Conservation (phyloP, 352 stramenopile species). For the Globisporangium nagaii region DNA sequence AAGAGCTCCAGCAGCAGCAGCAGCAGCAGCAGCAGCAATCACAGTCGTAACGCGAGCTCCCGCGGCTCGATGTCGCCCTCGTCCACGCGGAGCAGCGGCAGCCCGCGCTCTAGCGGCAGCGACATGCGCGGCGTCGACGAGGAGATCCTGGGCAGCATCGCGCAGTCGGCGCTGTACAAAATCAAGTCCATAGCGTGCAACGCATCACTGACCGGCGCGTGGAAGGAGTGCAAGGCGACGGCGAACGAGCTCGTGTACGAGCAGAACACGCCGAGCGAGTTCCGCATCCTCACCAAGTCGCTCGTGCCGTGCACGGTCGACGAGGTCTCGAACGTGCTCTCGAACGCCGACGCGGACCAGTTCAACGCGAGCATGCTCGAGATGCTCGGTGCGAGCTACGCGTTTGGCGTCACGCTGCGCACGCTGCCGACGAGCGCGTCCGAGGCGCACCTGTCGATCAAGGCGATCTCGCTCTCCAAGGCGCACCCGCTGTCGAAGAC, state of each 20-base stretch:
- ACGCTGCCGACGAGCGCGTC: conserved; percentile 2
- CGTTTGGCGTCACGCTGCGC: conserved; percentile 19
- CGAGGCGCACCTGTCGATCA: conserved; percentile 15
- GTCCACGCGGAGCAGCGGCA: conserved; percentile 7
- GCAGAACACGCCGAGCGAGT: conserved; percentile 5
- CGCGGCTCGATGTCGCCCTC: neutral
- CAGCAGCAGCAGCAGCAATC: conserved; percentile 5
- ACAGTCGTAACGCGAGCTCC: neutral
- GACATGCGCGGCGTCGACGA: conserved; percentile 8
- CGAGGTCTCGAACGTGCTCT: conserved; percentile 17
- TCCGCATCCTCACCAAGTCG: conserved; percentile 14
- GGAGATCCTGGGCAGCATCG: conserved; percentile 9
- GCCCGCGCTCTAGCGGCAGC: conserved; percentile 4
- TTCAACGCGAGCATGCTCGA: conserved; percentile 27
- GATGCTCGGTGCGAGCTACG: conserved; percentile 13
- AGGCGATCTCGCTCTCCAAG: conserved; percentile 15
- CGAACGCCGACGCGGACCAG: conserved; percentile 15
- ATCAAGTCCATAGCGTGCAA: conserved; percentile 5
- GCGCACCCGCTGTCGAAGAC: conserved; percentile 10
- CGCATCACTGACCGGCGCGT: conserved; percentile 1
- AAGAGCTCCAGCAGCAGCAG: conserved; percentile 13
- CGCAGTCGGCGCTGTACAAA: conserved; percentile 6
- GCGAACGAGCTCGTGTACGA: conserved; percentile 9
- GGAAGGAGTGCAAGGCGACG: conserved; percentile 1
- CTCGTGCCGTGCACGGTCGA: conserved; percentile 16